Percentiles rank a stretch among this genome's conserved stretches.
phyloP scores from a whole-genome alignment of 1,284 basidiomycete genomes.

The Cronartium ribicola region DNA sequence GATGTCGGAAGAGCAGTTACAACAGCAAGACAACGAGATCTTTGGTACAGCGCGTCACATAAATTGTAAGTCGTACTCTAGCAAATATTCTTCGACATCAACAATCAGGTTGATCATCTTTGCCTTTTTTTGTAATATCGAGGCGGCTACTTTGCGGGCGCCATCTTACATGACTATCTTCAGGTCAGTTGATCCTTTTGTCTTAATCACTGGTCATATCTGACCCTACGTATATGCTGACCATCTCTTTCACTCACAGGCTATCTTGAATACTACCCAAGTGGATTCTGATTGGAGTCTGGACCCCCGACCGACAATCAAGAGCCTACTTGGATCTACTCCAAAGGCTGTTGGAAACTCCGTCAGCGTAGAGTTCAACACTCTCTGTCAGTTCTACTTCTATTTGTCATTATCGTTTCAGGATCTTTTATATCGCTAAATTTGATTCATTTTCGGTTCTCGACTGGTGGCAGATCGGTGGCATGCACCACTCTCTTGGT shows the following conservation, averaged over 20 bases:
- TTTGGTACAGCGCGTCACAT: constrained; percentile 70
- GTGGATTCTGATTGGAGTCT: constrained; percentile 39
- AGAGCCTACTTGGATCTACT: constrained; percentile 22
- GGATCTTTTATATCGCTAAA: neutral
- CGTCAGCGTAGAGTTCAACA: constrained; percentile 36
- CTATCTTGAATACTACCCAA: constrained; percentile 38
- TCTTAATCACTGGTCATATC: neutral
- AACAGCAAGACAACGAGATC: constrained; percentile 60
- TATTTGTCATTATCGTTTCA: neutral
- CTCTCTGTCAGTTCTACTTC: constrained; percentile 15
- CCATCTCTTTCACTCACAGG: neutral
- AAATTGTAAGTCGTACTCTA: constrained; percentile 65
- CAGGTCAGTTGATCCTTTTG: neutral
- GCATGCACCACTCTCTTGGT: constrained; percentile 29
- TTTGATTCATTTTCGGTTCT: neutral
- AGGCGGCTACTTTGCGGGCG: neutral
- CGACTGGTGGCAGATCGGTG: constrained; percentile 27
- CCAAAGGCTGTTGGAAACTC: constrained; percentile 35
- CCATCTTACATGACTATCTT: neutral
- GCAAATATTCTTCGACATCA: constrained; percentile 23
- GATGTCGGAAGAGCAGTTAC: constrained; percentile 53
- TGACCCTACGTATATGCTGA: too few relatives aligned
- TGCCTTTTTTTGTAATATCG: neutral
- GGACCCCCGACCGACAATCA: constrained; percentile 35
- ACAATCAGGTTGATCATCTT: constrained; percentile 21